A percentile compares a stretch with the other conserved stretches of the same genome.
phyloP scores from a whole-genome alignment of 1,284 basidiomycete species.

The Tilletia walkeri region DNA sequence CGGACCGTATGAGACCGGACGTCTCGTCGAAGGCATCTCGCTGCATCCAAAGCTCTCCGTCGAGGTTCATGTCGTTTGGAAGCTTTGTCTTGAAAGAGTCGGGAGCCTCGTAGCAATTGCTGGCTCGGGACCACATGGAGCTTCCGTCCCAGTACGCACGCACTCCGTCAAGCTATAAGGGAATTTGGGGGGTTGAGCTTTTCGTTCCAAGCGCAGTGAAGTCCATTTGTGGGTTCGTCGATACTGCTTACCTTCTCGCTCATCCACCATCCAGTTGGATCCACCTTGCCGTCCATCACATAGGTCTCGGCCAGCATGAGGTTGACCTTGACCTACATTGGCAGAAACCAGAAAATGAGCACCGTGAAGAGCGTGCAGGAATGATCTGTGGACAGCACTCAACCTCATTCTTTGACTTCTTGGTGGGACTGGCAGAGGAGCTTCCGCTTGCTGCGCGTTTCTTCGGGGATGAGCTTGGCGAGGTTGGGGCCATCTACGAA shows the following conservation, averaged over 20 bases:
- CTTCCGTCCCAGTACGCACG: conserved; percentile 66
- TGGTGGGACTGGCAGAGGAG: conserved; percentile 1
- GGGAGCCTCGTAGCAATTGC: conserved; percentile 66
- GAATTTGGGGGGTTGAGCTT: not conserved
- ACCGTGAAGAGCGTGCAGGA: too few species aligned
- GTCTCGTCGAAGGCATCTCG: conserved; percentile 42
- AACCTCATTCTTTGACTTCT: not conserved
- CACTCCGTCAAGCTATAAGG: conserved; percentile 55
- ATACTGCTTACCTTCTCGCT: conserved; percentile 66
- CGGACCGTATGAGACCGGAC: conserved; percentile 31
- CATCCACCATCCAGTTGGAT: conserved; percentile 69
- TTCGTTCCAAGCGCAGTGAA: not conserved
- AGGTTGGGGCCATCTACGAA: not conserved
- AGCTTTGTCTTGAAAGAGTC: conserved; percentile 66
- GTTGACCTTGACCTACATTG: conserved; percentile 16
- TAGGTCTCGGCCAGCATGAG: conserved; percentile 66
- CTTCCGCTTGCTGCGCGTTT: conserved; percentile 20
- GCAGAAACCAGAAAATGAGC: too few species aligned
- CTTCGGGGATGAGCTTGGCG: not conserved
- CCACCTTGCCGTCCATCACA: conserved; percentile 63
- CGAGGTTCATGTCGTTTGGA: conserved; percentile 64
- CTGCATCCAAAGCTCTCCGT: conserved; percentile 61
- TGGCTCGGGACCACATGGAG: conserved; percentile 64
- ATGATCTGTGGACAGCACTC: not conserved
- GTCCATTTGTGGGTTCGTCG: not conserved